Percentiles rank a stretch among this genome's conserved stretches.
phyloP scores from a whole-genome alignment of 768 basidiomycete genomes.

The Sporobolomyces pararoseus region DNA sequence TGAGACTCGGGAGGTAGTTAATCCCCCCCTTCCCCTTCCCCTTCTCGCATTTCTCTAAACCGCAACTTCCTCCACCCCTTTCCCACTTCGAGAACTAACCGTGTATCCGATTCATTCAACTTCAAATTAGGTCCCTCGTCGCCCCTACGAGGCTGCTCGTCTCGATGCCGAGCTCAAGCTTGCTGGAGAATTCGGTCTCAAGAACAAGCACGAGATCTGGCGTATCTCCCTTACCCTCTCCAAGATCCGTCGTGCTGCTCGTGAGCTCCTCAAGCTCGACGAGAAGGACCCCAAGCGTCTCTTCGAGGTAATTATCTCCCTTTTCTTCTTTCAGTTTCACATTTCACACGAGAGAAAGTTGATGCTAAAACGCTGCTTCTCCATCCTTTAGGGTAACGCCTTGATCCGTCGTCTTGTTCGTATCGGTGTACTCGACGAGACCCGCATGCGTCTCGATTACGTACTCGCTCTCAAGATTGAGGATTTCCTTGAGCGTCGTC shows the following conservation, averaged over 20 bases:
- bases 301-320: slow-evolving; percentile 61
- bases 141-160: slow-evolving; percentile 51
- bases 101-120: background rate
- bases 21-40: background rate
- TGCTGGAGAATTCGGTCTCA: slow-evolving; percentile 98
- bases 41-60: background rate
- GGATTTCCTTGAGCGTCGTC: slow-evolving; percentile 98
- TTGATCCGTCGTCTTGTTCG: slow-evolving; percentile 86
- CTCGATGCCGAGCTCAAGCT: slow-evolving; percentile 99
- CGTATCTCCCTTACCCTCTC: slow-evolving; percentile 96
- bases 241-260: slow-evolving; percentile 99
- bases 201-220: slow-evolving; percentile 99
- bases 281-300: slow-evolving; percentile 99
- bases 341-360: no score
- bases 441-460: slow-evolving; percentile 99
- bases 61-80: background rate
- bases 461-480: slow-evolving; percentile 98
- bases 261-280: slow-evolving; percentile 99
- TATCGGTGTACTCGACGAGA: slow-evolving; percentile 98
- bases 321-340: no score
- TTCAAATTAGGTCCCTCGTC: slow-evolving; percentile 37
- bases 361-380: no score
- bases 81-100: background rate
- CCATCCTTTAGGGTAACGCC: slow-evolving; percentile 65
- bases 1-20: background rate